phyloP scores from a whole-genome alignment of 1,139 yeast species.

The Diutina sp. region DNA sequence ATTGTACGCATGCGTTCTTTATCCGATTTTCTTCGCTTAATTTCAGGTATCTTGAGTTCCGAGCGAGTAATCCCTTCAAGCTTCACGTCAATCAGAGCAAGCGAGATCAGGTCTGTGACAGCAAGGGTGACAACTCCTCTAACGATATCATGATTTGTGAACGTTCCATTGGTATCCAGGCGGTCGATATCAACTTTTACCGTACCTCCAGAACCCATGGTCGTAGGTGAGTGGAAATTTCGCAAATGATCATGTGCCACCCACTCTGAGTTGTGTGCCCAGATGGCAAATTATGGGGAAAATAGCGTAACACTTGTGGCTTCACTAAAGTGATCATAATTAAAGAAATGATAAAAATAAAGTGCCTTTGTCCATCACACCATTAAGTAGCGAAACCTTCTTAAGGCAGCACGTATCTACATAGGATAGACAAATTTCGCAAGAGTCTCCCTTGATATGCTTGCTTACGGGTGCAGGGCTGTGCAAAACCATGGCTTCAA shows the following conservation, averaged over 20 bases:
- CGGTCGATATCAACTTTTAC: slow-evolving; percentile 26
- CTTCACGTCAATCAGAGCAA: slow-evolving; percentile 43
- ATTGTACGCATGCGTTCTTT: slow-evolving; percentile 12
- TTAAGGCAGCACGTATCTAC: too few species aligned
- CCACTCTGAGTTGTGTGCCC: not conserved
- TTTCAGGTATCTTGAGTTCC: slow-evolving; percentile 15
- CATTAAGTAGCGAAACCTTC: too few species aligned
- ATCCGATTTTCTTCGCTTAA: slow-evolving; percentile 8
- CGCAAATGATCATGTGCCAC: not conserved
- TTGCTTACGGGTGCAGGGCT: not conserved
- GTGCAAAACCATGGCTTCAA: not conserved
- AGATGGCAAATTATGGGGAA: not conserved
- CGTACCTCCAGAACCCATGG: slow-evolving; percentile 1
- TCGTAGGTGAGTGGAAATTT: not conserved
- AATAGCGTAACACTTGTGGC: not conserved
- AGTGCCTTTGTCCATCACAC: too few species aligned
- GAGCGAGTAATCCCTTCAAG: slow-evolving; percentile 43
- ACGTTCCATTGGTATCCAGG: slow-evolving; percentile 26
- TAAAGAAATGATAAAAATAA: too few species aligned
- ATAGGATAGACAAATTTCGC: not conserved
- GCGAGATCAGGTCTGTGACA: slow-evolving; percentile 32
- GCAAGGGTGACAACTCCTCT: slow-evolving; percentile 33
- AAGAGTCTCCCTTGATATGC: not conserved
- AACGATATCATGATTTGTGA: slow-evolving; percentile 39
- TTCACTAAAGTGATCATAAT: too few species aligned